Conservation (phyloP, 352 stramenopile species). For the Globisporangium irregulare region DNA sequence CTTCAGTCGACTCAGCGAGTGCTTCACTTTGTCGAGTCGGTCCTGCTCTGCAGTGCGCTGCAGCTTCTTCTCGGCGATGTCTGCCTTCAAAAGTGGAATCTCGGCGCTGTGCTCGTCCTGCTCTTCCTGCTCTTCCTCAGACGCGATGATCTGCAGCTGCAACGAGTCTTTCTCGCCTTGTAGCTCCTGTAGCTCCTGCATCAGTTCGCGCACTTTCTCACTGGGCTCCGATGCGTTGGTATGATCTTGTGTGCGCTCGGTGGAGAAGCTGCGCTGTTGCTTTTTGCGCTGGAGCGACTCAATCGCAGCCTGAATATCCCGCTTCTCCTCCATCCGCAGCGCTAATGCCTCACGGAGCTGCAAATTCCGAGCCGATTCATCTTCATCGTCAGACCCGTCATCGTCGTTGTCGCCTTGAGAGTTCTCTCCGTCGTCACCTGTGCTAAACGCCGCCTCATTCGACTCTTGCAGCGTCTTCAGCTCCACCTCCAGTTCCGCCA, state of each 20-base stretch:
- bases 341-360: slow-evolving; percentile 45
- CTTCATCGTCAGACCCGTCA: slow-evolving; percentile 2
- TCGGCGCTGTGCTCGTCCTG: slow-evolving; percentile 34
- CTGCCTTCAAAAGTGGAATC: slow-evolving; percentile 34
- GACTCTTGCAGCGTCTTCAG: slow-evolving; percentile 40
- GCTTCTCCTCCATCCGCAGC: slow-evolving; percentile 53
- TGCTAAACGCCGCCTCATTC: slow-evolving; percentile 18
- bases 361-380: slow-evolving; percentile 21
- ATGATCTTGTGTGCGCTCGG: slow-evolving; percentile 10
- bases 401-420: slow-evolving; percentile 9
- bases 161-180: slow-evolving; percentile 42
- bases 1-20: slow-evolving; percentile 44
- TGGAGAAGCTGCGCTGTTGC: slow-evolving; percentile 13
- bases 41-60: slow-evolving; percentile 22
- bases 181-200: slow-evolving; percentile 33
- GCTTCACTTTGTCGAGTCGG: slow-evolving; percentile 36
- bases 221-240: not conserved
- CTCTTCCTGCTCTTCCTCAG: slow-evolving; percentile 38
- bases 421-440: not conserved
- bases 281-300: slow-evolving; percentile 47
- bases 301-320: slow-evolving; percentile 57
- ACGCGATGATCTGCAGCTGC: slow-evolving; percentile 42
- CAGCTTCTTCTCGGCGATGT: slow-evolving; percentile 27
- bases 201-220: slow-evolving; percentile 21
- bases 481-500: slow-evolving; percentile 54